phyloP scores from a whole-genome alignment of 1,139 yeast species.

The Pichia sp. region DNA sequence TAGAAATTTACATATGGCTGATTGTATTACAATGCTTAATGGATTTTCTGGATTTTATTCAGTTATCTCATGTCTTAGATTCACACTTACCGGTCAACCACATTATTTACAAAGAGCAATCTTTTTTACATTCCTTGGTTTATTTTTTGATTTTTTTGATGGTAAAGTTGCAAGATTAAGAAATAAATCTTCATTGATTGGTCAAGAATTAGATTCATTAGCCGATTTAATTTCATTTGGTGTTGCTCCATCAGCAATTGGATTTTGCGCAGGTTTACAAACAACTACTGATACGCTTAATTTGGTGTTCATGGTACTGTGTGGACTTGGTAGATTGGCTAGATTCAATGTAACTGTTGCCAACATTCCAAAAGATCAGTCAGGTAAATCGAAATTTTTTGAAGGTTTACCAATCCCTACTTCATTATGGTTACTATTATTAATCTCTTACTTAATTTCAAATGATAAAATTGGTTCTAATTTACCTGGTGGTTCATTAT shows the following conservation, averaged over 20 bases:
- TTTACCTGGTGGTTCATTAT: constrained; percentile 61
- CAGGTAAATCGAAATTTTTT: constrained; percentile 75
- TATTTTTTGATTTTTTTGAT: constrained; percentile 92
- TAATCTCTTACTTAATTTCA: constrained; percentile 62
- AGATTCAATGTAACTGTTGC: constrained; percentile 92
- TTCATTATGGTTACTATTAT: constrained; percentile 63
- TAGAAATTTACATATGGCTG: constrained; percentile 88
- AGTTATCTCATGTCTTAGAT: constrained; percentile 77
- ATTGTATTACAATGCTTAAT: constrained; percentile 85
- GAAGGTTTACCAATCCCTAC: constrained; percentile 97
- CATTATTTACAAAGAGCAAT: constrained; percentile 86
- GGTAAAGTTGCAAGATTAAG: constrained; percentile 95
- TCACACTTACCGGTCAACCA: constrained; percentile 56
- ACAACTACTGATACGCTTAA: constrained; percentile 73
- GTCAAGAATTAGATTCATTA: constrained; percentile 92
- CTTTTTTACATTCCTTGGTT: constrained; percentile 78
- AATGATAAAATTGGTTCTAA: constrained; percentile 34
- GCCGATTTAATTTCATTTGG: constrained; percentile 93
- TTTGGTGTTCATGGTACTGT: constrained; percentile 78
- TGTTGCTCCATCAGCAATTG: constrained; percentile 89
- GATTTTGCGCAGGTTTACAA: constrained; percentile 84
- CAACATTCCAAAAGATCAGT: constrained; percentile 79
- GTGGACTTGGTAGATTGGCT: constrained; percentile 91
- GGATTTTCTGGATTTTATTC: constrained; percentile 89
- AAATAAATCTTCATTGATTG: constrained; percentile 88